phyloP scores from a whole-genome alignment of 108 stramenopile species.

The Schizochytrium sp. region DNA sequence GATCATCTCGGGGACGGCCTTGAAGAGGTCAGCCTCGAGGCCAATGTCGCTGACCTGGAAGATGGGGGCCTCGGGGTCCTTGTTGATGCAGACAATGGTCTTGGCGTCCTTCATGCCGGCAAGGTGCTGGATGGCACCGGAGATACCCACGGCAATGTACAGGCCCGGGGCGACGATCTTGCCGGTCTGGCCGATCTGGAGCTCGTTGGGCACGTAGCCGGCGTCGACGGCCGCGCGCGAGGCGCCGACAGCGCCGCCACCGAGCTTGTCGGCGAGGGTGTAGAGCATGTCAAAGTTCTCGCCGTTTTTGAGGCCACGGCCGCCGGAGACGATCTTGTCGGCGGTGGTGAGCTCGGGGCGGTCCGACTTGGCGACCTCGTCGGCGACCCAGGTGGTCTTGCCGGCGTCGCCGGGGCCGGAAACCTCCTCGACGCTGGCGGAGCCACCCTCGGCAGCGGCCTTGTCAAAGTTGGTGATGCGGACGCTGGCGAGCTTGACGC shows the following conservation, averaged over 20 bases:
- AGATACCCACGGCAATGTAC: conserved; percentile 91
- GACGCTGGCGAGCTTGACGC: conserved; percentile 72
- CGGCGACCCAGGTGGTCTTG: conserved; percentile 33
- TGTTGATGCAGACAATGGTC: conserved; percentile 97
- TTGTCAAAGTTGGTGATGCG: conserved; percentile 95
- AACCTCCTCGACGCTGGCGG: conserved; percentile 56
- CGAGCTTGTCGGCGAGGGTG: conserved; percentile 85
- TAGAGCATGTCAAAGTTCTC: conserved; percentile 92
- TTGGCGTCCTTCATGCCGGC: conserved; percentile 98
- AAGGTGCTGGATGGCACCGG: conserved; percentile 99
- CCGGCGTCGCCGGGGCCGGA: conserved; percentile 40
- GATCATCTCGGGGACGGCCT: conserved; percentile 91
- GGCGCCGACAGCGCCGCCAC: conserved; percentile 57
- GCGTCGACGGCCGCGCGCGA: conserved; percentile 92
- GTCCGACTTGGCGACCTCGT: conserved; percentile 66
- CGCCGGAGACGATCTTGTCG: conserved; percentile 82
- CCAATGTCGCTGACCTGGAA: conserved; percentile 98
- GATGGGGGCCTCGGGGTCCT: conserved; percentile 97
- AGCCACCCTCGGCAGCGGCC: conserved; percentile 57
- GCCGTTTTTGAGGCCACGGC: conserved; percentile 86
- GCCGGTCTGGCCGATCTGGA: conserved; percentile 98
- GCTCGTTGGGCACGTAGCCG: conserved; percentile 92
- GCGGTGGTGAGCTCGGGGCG: conserved; percentile 87
- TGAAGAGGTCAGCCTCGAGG: conserved; percentile 83
- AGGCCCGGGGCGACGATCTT: conserved; percentile 93